phyloP scores from a whole-genome alignment of 345 rosid genomes.

The Cardiospermum halicacabum region DNA sequence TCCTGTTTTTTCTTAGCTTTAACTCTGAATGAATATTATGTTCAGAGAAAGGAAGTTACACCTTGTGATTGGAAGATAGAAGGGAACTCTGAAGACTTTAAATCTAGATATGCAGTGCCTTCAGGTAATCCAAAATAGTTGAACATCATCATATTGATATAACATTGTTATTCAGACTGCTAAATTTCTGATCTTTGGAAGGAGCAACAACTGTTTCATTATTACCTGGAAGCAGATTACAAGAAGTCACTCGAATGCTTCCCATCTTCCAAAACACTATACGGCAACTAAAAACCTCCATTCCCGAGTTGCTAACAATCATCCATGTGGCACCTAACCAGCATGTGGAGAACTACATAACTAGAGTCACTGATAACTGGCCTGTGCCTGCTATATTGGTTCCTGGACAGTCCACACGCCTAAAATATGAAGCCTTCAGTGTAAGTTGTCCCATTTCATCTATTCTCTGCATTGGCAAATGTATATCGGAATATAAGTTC shows the following conservation, averaged over 20 bases:
- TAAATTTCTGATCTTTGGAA: conserved; percentile 18
- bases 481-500: too few relatives aligned
- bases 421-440: conserved; percentile 70
- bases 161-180: too few relatives aligned
- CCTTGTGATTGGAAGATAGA: conserved; percentile 40
- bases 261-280: conserved; percentile 61
- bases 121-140: conserved; percentile 40
- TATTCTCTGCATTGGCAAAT: background rate
- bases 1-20: conserved; percentile 10
- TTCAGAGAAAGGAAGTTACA: conserved; percentile 42
- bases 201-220: conserved; percentile 64
- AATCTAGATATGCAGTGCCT: conserved; percentile 37
- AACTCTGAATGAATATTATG: conserved; percentile 15
- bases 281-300: conserved; percentile 42
- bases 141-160: conserved; percentile 1
- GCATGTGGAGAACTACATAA: conserved; percentile 54
- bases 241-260: conserved; percentile 85
- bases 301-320: conserved; percentile 44
- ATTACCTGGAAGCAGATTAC: conserved; percentile 95
- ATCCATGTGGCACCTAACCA: conserved; percentile 79
- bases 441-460: conserved; percentile 41
- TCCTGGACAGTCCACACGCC: conserved; percentile 56
- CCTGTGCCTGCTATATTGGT: conserved; percentile 66
- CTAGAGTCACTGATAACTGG: conserved; percentile 44
- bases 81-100: conserved; percentile 42